Percentiles rank a stretch among this genome's conserved stretches.
phyloP scores from a whole-genome alignment of 352 stramenopile species.

The Phytophthora agathidicida region DNA sequence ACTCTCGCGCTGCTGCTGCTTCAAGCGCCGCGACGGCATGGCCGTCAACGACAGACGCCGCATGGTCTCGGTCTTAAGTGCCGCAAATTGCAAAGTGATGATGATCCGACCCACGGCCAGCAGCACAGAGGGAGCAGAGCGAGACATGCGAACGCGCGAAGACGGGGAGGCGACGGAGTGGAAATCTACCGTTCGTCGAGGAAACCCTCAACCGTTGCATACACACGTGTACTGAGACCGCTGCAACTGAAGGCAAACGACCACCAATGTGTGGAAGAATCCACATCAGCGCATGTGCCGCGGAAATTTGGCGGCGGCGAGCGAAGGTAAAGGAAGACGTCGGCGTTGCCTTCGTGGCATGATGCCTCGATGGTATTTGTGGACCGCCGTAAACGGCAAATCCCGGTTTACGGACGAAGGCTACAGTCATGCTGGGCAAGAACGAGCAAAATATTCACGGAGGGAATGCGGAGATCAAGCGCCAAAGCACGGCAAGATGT shows the following conservation, averaged over 20 bases:
- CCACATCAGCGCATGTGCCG: constrained; percentile 2
- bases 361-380: not conserved
- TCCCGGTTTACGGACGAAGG: not conserved
- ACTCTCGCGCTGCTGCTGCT: constrained; percentile 29
- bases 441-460: not conserved
- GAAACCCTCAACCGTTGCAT: constrained; percentile 5
- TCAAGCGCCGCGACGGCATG: constrained; percentile 33
- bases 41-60: constrained; percentile 41
- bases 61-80: constrained; percentile 15
- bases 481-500: too few species aligned
- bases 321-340: too few species aligned
- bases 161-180: constrained; percentile 25
- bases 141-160: constrained; percentile 13
- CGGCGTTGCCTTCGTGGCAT: too few species aligned
- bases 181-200: constrained; percentile 13
- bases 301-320: not conserved
- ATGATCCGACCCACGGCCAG: not conserved
- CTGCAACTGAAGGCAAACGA: too few species aligned
- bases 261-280: too few species aligned
- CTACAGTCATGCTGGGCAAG: not conserved
- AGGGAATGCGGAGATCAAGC: too few species aligned
- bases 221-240: too few species aligned
- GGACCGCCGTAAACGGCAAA: constrained; percentile 12
- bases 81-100: constrained; percentile 39
- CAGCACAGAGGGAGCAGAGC: not conserved